Base-by-base conservation (phyloP, 768 basidiomycete genomes). In the Phallus indusiatus region DNA sequence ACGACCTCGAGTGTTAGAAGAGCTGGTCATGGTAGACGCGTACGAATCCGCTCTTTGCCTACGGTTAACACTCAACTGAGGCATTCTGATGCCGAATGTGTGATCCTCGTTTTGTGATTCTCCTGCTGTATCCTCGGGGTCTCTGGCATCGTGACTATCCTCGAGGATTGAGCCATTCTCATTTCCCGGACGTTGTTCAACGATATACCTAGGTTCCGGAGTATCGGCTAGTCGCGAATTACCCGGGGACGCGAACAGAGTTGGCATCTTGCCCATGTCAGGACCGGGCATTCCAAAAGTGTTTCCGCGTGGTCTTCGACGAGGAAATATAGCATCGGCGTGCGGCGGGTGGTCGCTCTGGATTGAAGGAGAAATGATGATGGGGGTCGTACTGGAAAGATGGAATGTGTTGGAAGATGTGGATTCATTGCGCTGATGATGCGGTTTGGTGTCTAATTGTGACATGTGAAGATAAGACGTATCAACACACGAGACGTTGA, bases 301-400 rank as follows among this genome's bases (percentile, higher is more conserved):
- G 36, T 55, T 55, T 16, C 54, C 54, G 12, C 54, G 54, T 18
- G 54, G 54, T 36, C 54, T 36, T 17, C 54, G 54, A 36, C 54
- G 54, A 16, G 22, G 70, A 63, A 60, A 74, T n/a, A 69, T 67
- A 17, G 85, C 83, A 69, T 80, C 78, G 0, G 84, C 82, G 0
- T 14, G 12, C 12, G 42, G 4, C 42, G 42, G 12, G 4, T 42
- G 42, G n/a, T 42, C 9, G 12, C n/a, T 12, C n/a, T n/a, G 42
- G 12, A n/a, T 4, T 10, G 42, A 14, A 5, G n/a, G 12, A 42
- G 12, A 4, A 12, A 11, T 11, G 9, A 14, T 42, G 12, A 5
- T 10, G 9, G 42, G 3, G 12, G 42, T 2, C 4, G 9, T 42
- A 42, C 12, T 4, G n/a, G 42, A 14, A 11, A 11, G 42, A 42